Conservation (phyloP, 768 basidiomycete species). For the Podaxis sp. region DNA sequence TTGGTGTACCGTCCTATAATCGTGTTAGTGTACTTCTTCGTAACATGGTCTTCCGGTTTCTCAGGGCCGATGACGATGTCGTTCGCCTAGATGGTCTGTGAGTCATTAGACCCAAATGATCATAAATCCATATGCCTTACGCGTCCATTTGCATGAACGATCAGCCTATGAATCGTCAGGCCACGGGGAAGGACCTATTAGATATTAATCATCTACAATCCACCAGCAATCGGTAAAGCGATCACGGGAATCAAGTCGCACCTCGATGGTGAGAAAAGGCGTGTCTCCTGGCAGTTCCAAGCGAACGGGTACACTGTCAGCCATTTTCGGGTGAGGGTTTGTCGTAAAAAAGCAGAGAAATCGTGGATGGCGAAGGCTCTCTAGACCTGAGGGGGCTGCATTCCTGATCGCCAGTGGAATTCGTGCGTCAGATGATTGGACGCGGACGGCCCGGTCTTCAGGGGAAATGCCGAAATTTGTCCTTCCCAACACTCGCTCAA, state of each 20-base stretch:
- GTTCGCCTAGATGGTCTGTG: conserved; percentile 46
- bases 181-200: conserved; percentile 60
- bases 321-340: conserved; percentile 24
- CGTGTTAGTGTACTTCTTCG: conserved; percentile 67
- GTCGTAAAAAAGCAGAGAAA: conserved; percentile 7
- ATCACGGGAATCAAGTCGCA: conserved; percentile 18
- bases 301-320: conserved; percentile 47
- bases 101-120: conserved; percentile 2
- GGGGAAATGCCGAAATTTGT: background rate
- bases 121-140: conserved; percentile 30
- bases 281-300: conserved; percentile 40
- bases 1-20: conserved; percentile 73
- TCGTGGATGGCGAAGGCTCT: background rate
- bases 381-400: too few relatives aligned
- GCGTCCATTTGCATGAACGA: conserved; percentile 61
- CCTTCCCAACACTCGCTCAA: background rate
- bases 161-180: conserved; percentile 62
- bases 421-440: background rate
- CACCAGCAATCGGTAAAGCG: background rate
- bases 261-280: conserved; percentile 55
- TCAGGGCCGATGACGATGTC: conserved; percentile 76
- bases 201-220: conserved; percentile 4
- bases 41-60: conserved; percentile 49
- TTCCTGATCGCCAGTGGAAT: background rate
- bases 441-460: background rate